A percentile compares a stretch with the other conserved stretches of the same genome.
phyloP scores from a whole-genome alignment of 2,329 filamentous ascomycete genomes.

The Pseudopithomyces chartarum region DNA sequence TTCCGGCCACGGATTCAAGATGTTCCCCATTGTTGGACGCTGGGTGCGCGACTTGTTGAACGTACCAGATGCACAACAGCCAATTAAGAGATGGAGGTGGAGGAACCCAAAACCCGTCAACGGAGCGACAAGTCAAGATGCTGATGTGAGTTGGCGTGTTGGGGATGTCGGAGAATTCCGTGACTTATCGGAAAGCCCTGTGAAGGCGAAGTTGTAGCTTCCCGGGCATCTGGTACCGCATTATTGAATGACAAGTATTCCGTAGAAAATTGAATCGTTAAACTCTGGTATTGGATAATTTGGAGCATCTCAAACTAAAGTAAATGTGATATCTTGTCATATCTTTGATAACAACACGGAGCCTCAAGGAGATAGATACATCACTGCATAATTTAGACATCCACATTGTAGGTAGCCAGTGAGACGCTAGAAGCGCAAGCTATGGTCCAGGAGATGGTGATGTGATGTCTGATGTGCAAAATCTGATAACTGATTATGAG shows the following conservation, averaged over 20 bases:
- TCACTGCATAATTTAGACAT: no score
- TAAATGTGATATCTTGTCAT: no score
- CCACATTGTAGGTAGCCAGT: no score
- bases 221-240: background rate
- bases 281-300: constrained; percentile 1
- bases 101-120: constrained; percentile 43
- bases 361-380: no score
- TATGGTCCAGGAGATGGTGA: no score
- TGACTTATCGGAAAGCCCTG: constrained; percentile 18
- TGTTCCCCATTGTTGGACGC: constrained; percentile 64
- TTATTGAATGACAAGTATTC: background rate
- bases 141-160: constrained; percentile 55
- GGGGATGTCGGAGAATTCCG: constrained; percentile 38
- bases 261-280: background rate
- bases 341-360: background rate
- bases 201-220: constrained; percentile 23
- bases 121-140: constrained; percentile 47
- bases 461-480: no score
- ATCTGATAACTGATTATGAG: no score
- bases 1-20: constrained; percentile 67
- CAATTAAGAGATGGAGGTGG: constrained; percentile 58
- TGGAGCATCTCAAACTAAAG: no score
- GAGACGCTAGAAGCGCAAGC: no score
- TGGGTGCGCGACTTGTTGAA: constrained; percentile 58
- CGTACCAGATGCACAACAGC: constrained; percentile 47